Evolutionary conservation across 1,139 yeast species (phyloP).

Genomic region (Nakaseomyces sp.): DNA sequence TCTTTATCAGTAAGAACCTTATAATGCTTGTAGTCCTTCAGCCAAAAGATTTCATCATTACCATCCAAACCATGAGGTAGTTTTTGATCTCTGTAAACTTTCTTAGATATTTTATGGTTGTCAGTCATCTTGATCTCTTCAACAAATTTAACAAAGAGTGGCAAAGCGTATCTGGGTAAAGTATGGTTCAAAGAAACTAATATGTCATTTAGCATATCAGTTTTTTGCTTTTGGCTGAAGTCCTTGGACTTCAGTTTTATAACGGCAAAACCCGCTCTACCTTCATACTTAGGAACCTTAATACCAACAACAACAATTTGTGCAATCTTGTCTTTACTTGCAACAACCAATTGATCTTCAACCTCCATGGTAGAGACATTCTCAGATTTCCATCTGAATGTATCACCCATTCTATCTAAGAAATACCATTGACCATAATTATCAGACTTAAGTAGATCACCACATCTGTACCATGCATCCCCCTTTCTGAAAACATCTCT

Average conservation of each 20-base stretch:
- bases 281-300: conserved; percentile 79
- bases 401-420: conserved; percentile 90
- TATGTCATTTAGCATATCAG: conserved; percentile 31
- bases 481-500: conserved; percentile 71
- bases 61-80: conserved; percentile 66
- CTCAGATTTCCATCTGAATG: conserved; percentile 95
- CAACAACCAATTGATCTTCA: conserved; percentile 53
- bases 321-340: conserved; percentile 37
- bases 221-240: conserved; percentile 29
- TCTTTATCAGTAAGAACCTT: conserved; percentile 47
- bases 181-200: conserved; percentile 37
- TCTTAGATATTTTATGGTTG: conserved; percentile 82
- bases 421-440: conserved; percentile 66
- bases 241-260: conserved; percentile 44
- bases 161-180: conserved; percentile 84
- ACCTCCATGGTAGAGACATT: conserved; percentile 93
- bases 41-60: conserved; percentile 60
- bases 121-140: conserved; percentile 58
- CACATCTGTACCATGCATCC: conserved; percentile 87
- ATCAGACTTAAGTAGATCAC: conserved; percentile 72
- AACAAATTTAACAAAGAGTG: conserved; percentile 69
- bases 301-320: conserved; percentile 89
- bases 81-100: conserved; percentile 62
- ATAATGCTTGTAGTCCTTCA: conserved; percentile 46
- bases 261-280: conserved; percentile 89